These are phyloP conservation scores for Colletotrichum limetticola DNA, from an alignment of 2,329 filamentous ascomycete species.

Conservation along the genomic window DNA sequence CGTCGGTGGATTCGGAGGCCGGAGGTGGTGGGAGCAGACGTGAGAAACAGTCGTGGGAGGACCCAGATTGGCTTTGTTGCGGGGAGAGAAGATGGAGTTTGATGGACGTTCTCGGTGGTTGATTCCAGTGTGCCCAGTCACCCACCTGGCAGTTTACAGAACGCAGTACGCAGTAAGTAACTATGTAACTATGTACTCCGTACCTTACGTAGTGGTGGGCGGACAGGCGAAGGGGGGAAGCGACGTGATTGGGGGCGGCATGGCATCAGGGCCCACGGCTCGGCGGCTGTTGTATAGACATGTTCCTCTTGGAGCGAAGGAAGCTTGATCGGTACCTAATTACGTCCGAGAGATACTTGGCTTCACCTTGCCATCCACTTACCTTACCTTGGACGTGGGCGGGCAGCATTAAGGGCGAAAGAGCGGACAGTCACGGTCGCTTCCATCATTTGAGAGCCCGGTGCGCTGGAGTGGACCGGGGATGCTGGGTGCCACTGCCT, in stretches of 20 bases:
- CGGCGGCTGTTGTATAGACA: neutral
- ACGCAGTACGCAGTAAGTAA: too few species aligned
- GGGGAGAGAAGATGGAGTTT: conserved; percentile 23
- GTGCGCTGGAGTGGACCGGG: neutral
- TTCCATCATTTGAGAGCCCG: neutral
- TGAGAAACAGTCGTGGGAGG: conserved; percentile 9
- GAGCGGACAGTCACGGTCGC: neutral
- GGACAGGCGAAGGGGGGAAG: conserved; percentile 13
- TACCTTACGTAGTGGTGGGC: neutral
- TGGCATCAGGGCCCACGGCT: neutral
- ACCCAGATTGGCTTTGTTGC: conserved; percentile 12
- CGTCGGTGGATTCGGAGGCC: neutral
- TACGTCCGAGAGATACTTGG: neutral
- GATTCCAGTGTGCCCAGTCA: neutral
- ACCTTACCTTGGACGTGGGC: neutral
- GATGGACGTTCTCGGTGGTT: neutral
- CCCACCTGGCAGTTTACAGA: neutral
- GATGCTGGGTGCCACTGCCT: neutral
- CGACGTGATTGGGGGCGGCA: neutral
- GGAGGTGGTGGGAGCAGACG: conserved; percentile 6
- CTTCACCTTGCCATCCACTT: too few species aligned
- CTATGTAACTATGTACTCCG: neutral
- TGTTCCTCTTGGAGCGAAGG: too few species aligned
- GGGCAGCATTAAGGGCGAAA: neutral
- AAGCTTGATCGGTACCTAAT: neutral